Percentiles rank a stretch among this genome's conserved stretches.
These are phyloP conservation scores for Capsicum pubescens DNA, from an alignment of 257 asterid species.

Conservation along the genomic window DNA sequence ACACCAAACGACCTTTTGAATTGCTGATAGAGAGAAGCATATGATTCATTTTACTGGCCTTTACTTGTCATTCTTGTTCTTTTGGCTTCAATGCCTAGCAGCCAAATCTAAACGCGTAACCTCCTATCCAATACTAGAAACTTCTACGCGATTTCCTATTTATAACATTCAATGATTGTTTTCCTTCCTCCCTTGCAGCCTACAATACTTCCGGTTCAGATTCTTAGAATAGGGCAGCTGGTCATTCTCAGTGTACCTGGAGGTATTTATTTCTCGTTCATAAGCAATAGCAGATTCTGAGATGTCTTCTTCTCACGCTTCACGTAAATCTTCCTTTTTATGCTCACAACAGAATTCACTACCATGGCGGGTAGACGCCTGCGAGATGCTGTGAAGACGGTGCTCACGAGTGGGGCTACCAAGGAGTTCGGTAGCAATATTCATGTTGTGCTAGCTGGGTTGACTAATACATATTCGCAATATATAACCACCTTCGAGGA, in stretches of 20 bases:
- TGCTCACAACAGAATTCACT: constrained; percentile 66
- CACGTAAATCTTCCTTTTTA: not conserved
- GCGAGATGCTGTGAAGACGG: constrained; percentile 81
- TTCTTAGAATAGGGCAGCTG: constrained; percentile 91
- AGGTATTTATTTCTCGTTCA: constrained; percentile 52
- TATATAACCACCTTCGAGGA: constrained; percentile 91
- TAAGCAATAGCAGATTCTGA: not conserved
- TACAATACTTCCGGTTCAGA: constrained; percentile 91
- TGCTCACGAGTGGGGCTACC: constrained; percentile 51
- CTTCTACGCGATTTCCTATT: not conserved
- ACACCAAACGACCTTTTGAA: not conserved
- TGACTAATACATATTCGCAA: constrained; percentile 94
- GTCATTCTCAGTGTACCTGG: constrained; percentile 92
- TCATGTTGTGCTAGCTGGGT: constrained; percentile 92
- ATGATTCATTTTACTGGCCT: not conserved
- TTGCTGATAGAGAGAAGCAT: not conserved
- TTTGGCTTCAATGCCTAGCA: not conserved
- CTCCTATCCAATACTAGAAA: not conserved
- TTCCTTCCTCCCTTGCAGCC: constrained; percentile 59
- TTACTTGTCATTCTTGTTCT: not conserved
- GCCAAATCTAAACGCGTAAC: not conserved
- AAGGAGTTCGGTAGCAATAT: constrained; percentile 58
- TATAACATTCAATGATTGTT: not conserved
- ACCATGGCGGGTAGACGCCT: constrained; percentile 99
- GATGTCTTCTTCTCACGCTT: constrained; percentile 6